Evolutionary conservation across 2,329 filamentous ascomycete species (phyloP).

Genomic region (Stachybotrys chartarum): DNA sequence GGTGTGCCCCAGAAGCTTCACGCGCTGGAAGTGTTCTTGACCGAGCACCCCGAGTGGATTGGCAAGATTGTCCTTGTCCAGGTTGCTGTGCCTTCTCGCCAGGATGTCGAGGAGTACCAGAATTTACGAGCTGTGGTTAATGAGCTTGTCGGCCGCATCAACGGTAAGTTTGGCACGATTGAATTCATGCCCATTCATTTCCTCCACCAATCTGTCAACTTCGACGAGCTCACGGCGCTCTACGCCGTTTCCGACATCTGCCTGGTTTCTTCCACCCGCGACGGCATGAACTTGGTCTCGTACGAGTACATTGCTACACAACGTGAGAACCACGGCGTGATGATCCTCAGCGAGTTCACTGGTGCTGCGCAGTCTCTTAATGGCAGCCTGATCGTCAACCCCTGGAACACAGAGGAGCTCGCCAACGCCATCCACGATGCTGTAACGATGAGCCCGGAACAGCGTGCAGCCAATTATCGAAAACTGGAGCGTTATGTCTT

Average conservation of each 20-base stretch:
- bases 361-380: constrained; percentile 93
- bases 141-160: constrained; percentile 93
- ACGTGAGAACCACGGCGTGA: constrained; percentile 78
- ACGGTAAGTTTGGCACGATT: constrained; percentile 92
- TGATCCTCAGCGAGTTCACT: constrained; percentile 95
- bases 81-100: constrained; percentile 87
- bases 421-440: constrained; percentile 90
- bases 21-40: constrained; percentile 91
- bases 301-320: constrained; percentile 98
- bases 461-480: constrained; percentile 77
- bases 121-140: constrained; percentile 93
- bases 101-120: constrained; percentile 97
- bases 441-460: constrained; percentile 92
- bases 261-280: constrained; percentile 88
- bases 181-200: constrained; percentile 99
- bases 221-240: constrained; percentile 88
- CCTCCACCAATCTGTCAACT: constrained; percentile 90
- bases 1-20: constrained; percentile 97
- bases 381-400: constrained; percentile 90
- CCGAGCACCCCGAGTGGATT: constrained; percentile 96
- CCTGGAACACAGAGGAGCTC: constrained; percentile 96
- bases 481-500: constrained; percentile 94
- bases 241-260: constrained; percentile 91
- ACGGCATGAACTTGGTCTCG: constrained; percentile 97
- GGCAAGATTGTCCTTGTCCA: constrained; percentile 95